These are phyloP conservation scores for Cynara cardunculus DNA, from an alignment of 129 eudicot genomes.

Conservation along the genomic window DNA sequence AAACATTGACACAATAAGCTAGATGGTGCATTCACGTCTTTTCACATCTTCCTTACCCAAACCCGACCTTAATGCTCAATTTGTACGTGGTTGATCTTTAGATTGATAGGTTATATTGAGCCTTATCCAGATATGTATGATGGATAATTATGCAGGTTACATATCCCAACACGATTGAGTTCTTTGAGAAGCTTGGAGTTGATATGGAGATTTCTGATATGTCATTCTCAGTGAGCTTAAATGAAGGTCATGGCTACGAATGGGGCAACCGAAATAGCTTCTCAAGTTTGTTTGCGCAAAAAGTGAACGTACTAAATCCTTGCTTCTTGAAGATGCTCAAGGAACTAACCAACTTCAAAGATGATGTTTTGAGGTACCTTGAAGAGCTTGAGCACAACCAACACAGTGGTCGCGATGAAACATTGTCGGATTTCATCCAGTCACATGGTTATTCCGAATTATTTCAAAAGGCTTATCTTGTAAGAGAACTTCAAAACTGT, in stretches of 20 bases:
- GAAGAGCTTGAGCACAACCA: conserved; percentile 72
- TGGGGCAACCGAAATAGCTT: conserved; percentile 91
- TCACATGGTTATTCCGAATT: conserved; percentile 78
- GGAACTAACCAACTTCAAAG: conserved; percentile 72
- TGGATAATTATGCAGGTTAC: conserved; percentile 53
- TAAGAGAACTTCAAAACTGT: conserved; percentile 29
- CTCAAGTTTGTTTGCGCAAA: conserved; percentile 77
- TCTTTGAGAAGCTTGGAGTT: conserved; percentile 86
- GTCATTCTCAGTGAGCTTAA: conserved; percentile 93
- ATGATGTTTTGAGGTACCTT: conserved; percentile 76
- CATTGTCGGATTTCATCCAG: conserved; percentile 70
- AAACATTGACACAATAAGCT: not conserved
- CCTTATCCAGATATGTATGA: not conserved
- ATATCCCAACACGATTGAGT: conserved; percentile 92
- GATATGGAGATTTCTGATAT: conserved; percentile 90
- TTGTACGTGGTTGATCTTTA: not conserved
- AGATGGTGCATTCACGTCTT: not conserved
- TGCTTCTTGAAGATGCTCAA: conserved; percentile 85
- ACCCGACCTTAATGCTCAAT: not conserved
- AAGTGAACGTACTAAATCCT: conserved; percentile 63
- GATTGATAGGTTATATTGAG: not conserved
- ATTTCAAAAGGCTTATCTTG: conserved; percentile 86
- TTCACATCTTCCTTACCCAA: not conserved
- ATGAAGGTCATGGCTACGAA: conserved; percentile 70
- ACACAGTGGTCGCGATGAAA: conserved; percentile 62